phyloP scores from a whole-genome alignment of 2,329 filamentous ascomycete species.

The Diaporthe nobilis region DNA sequence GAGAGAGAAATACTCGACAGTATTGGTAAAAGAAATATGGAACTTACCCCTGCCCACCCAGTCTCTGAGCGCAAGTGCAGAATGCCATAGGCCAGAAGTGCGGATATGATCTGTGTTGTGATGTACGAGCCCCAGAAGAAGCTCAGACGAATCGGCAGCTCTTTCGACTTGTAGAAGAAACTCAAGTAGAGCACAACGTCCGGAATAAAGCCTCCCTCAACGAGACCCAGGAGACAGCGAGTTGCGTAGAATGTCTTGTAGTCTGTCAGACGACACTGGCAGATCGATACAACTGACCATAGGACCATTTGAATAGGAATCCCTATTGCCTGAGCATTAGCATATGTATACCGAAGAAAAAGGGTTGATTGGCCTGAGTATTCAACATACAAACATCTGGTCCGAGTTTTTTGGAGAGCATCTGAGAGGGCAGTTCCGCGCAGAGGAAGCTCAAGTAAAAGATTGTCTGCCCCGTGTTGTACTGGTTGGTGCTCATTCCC shows the following conservation, averaged over 20 bases:
- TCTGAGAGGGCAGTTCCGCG: conserved; percentile 68
- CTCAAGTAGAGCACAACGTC: conserved; percentile 74
- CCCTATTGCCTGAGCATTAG: conserved; percentile 50
- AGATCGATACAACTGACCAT: conserved; percentile 54
- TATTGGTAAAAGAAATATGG: not conserved
- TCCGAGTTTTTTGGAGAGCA: conserved; percentile 65
- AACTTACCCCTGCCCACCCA: conserved; percentile 60
- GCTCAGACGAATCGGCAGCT: conserved; percentile 74
- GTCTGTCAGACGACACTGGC: conserved; percentile 59
- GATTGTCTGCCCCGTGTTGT: conserved; percentile 64
- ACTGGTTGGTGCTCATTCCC: conserved; percentile 57
- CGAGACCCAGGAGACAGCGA: conserved; percentile 57
- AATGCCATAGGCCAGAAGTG: conserved; percentile 68
- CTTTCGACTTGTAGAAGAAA: conserved; percentile 78
- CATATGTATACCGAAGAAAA: conserved; percentile 62
- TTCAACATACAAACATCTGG: conserved; percentile 48
- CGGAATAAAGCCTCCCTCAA: conserved; percentile 56
- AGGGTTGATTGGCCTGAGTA: conserved; percentile 56
- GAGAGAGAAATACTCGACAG: too few species aligned
- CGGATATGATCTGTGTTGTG: conserved; percentile 63
- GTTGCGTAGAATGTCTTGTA: conserved; percentile 57
- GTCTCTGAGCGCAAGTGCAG: conserved; percentile 63
- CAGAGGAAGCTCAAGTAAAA: conserved; percentile 64
- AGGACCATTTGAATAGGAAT: conserved; percentile 61
- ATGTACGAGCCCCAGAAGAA: conserved; percentile 77